Evolutionary conservation across 768 basidiomycete species (phyloP).

Genomic region (Dioszegia aurantiaca): DNA sequence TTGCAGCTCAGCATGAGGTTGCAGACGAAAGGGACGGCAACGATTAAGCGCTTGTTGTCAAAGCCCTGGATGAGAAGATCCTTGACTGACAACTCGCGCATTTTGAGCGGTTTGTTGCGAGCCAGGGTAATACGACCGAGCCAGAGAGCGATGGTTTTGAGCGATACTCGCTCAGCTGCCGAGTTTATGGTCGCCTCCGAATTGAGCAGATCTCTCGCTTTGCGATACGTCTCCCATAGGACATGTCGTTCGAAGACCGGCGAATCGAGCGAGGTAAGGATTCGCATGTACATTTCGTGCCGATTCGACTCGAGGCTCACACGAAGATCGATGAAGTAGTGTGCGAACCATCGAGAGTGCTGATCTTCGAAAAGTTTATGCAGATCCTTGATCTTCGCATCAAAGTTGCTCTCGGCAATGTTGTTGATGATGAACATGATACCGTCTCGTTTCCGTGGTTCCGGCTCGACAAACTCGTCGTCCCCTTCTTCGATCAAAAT

Average conservation of each 20-base stretch:
- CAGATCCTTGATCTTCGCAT: slow-evolving; percentile 82
- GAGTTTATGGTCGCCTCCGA: slow-evolving; percentile 84
- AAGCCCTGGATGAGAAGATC: slow-evolving; percentile 95
- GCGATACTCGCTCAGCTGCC: slow-evolving; percentile 73
- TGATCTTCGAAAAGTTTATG: slow-evolving; percentile 74
- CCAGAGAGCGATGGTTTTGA: slow-evolving; percentile 96
- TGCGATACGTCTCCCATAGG: slow-evolving; percentile 88
- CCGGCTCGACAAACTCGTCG: slow-evolving; percentile 64
- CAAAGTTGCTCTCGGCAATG: slow-evolving; percentile 89
- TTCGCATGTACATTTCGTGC: slow-evolving; percentile 88
- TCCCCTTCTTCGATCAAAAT: slow-evolving; percentile 53
- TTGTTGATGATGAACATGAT: slow-evolving; percentile 99
- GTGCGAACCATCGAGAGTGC: slow-evolving; percentile 91
- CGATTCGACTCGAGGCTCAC: slow-evolving; percentile 96
- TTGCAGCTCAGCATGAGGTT: slow-evolving; percentile 88
- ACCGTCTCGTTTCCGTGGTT: slow-evolving; percentile 84
- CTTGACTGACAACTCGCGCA: slow-evolving; percentile 93
- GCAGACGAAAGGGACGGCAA: slow-evolving; percentile 97
- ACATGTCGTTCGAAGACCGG: slow-evolving; percentile 69
- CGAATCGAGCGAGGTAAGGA: slow-evolving; percentile 77
- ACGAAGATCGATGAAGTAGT: slow-evolving; percentile 94
- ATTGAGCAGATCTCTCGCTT: slow-evolving; percentile 81
- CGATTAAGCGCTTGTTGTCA: slow-evolving; percentile 81
- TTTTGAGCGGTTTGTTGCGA: slow-evolving; percentile 84
- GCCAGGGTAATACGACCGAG: slow-evolving; percentile 90